These are phyloP conservation scores for Isoetes taiwanensis DNA, from an alignment of 75 land plant species.

Conservation along the genomic window DNA sequence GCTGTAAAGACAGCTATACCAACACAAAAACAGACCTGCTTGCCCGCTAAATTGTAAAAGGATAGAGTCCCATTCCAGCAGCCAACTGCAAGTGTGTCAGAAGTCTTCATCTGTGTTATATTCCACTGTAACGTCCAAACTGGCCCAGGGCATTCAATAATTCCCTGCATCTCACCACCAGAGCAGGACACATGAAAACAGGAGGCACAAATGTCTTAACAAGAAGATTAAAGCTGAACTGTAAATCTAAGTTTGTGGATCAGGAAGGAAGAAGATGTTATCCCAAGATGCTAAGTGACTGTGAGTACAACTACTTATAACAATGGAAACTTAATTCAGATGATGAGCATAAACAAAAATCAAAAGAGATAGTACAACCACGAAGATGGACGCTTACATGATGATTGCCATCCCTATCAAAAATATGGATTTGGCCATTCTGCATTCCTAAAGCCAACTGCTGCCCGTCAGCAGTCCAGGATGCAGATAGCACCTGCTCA, in stretches of 20 bases:
- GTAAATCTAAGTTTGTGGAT: no score
- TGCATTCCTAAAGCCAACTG: conserved; percentile 24
- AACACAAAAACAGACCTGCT: conserved; percentile 26
- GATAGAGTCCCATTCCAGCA: conserved; percentile 33
- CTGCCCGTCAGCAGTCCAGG: conserved; percentile 33
- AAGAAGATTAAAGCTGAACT: no score
- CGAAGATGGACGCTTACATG: conserved; percentile 8
- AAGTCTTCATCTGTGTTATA: conserved; percentile 13
- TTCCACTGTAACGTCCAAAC: conserved; percentile 37
- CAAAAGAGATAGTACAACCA: neutral
- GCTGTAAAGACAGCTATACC: neutral
- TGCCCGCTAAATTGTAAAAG: conserved; percentile 30
- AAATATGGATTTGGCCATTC: conserved; percentile 22
- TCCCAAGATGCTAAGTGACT: no score
- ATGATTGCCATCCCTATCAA: conserved; percentile 17
- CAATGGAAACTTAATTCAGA: no score
- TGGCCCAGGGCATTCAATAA: conserved; percentile 18
- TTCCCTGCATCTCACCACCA: conserved; percentile 2
- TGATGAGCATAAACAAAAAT: no score
- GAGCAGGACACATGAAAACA: no score
- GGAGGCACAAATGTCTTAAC: no score
- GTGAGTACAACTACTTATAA: no score
- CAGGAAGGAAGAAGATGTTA: no score
- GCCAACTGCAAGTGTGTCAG: conserved; percentile 25
- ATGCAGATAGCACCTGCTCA: conserved; percentile 21